These are phyloP conservation scores for Fusarium floridanum DNA, from an alignment of 2,329 filamentous ascomycete genomes.

Conservation along the genomic window DNA sequence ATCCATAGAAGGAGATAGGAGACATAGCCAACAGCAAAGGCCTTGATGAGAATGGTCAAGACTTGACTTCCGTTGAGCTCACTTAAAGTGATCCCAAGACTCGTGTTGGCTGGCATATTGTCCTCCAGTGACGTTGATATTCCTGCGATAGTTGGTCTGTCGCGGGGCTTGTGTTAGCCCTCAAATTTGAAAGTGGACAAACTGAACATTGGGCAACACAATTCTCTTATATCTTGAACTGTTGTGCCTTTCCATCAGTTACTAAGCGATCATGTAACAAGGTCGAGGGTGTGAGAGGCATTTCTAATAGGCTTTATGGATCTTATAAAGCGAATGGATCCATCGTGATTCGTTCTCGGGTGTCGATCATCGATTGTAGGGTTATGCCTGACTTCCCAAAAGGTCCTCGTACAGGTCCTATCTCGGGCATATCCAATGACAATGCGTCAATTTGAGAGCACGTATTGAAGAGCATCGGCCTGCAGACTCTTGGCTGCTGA, in stretches of 20 bases:
- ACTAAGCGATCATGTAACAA: neutral
- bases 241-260: neutral
- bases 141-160: neutral
- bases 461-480: neutral
- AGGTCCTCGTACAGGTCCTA: neutral
- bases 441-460: neutral
- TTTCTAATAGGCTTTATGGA: neutral
- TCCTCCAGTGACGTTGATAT: neutral
- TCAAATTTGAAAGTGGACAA: neutral
- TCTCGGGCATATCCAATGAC: neutral
- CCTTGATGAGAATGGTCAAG: neutral
- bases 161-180: neutral
- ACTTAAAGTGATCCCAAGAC: no score
- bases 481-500: neutral
- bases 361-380: neutral
- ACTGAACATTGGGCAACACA: neutral
- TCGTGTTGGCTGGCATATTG: neutral
- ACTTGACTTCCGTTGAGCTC: neutral
- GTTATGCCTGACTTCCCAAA: neutral
- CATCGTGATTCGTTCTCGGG: neutral
- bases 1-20: neutral
- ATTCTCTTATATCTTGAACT: neutral
- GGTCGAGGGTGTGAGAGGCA: neutral
- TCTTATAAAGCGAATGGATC: neutral
- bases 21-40: neutral